Base-by-base conservation (phyloP, 768 basidiomycete genomes). In the Amanita subjunquillea region DNA sequence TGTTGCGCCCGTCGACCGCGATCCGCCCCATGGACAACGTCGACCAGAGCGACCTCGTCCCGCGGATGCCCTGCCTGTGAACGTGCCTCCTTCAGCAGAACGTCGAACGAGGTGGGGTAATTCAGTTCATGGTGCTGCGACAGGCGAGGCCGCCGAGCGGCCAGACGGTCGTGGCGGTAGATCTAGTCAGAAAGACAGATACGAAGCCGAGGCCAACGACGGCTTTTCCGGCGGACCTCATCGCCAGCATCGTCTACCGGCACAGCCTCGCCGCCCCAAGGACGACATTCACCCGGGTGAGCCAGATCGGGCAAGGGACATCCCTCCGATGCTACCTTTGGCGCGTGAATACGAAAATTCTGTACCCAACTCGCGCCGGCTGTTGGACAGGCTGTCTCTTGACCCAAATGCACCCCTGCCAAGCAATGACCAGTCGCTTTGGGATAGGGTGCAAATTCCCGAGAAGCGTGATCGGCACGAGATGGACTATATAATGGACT, bases 401-500 rank as follows among this genome's bases (percentile, higher is more conserved):
- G 51, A 45, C 12, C 15, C 34, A 12, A 32, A 32, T 32, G 32
- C 32, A 10, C 43, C 45, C 6, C 9, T 25, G 27, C 42, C 20
- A 7, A 41, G 4, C 15, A 43, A 45, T 20, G 51, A 52, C 6
- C 52, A 22, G 37, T 36, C 53, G 22, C 39, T 48, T 25, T 46
- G 67, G 25, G 72, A 73, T 40, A 60, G 73, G 49, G 64, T 73
- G 2, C 61, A 64, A 42, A 63, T 72, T 22, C 72, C 72, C 7
- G 63, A 68, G 29, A 74, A 74, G 57, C 61, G 73, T 54, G 70
- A 69, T 54, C 61, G 65, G 29, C 67, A 70, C n/a, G 49, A 45
- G 30, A 12, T 49, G 25, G 17, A 62, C 50, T 40, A 43, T 32
- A 23, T 34, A 37, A 23, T 53, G 51, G 63, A 65, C 34, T 34